Evolutionary conservation across 306 rosid species (phyloP), one percentile per base, ranked within the genome.

Genomic region (Cicer yamashitae): DNA sequence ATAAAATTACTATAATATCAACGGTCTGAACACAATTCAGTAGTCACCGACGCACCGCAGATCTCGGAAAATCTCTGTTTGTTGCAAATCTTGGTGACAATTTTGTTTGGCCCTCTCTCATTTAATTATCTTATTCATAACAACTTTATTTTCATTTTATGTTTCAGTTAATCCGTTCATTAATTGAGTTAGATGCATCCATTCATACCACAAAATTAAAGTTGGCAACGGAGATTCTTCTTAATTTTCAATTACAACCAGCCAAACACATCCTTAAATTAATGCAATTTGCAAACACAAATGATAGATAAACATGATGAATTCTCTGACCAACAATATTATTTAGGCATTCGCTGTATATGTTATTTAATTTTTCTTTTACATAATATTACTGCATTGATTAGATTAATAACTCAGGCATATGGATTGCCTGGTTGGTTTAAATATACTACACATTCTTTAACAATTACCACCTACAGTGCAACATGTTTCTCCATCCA

Each of bases 41-140:
- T 34, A 60, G 3, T 25, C 30, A 76, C 71, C 88, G 79, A 73
- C 75, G 63, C 74, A 70, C 57, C 43, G 77, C 76, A 80, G 73
- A 90, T 90, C 86, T 37, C 56, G 90, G 81, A 82, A 71, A 84
- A 87, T 76, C 80, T 74, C 20, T 77, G 68, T 72, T 65, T 79
- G 87, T 73, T 79, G 71, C 84, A 85, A 81, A 83, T 87, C 82
- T 66, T 68, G 77, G 79, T 77, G 82, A 77, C 84, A 79, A 12
- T n/a, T 70, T 59, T 22, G 10, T 59, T 76, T 73, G 71, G 48
- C 8, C n/a, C 84, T 53, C 62, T 70, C 34, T 70, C 22, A 15
- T 66, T 73, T 73, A 44, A 17, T 66, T 66, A 77, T 76, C 69
- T 46, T 63, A 65, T 63, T 45, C 70, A 17, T 20, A 10, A 7